phyloP scores from a whole-genome alignment of 2,329 filamentous ascomycete species.

The Cryoendolithus antarcticus region DNA sequence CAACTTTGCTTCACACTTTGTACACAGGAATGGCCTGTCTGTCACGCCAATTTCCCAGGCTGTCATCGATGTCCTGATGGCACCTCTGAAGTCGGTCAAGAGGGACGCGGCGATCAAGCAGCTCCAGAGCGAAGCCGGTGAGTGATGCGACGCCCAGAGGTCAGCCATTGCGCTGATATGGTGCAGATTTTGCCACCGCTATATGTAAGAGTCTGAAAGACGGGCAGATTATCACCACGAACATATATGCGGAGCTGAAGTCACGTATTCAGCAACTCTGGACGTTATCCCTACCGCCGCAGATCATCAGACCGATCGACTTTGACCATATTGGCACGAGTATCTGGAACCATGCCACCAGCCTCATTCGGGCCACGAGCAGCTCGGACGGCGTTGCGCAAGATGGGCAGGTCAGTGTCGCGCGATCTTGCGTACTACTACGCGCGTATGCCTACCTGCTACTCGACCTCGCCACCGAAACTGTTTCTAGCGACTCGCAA shows the following conservation, averaged over 20 bases:
- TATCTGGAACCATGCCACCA: slow-evolving; percentile 57
- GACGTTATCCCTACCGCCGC: slow-evolving; percentile 3
- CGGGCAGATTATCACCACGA: too few species aligned
- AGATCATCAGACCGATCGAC: slow-evolving; percentile 26
- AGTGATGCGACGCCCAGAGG: too few species aligned
- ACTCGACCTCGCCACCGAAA: slow-evolving; percentile 45
- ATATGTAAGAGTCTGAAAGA: too few species aligned
- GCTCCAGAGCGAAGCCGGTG: slow-evolving; percentile 5
- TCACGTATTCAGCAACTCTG: too few species aligned
- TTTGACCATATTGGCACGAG: slow-evolving; percentile 45
- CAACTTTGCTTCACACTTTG: too few species aligned
- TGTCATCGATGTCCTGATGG: slow-evolving; percentile 7
- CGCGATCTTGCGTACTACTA: slow-evolving; percentile 21
- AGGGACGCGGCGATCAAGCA: slow-evolving; percentile 9
- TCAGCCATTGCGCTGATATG: too few species aligned
- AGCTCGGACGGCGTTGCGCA: slow-evolving; percentile 6
- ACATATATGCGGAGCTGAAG: too few species aligned
- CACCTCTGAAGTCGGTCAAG: slow-evolving; percentile 10
- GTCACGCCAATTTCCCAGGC: too few species aligned
- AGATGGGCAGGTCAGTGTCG: background rate
- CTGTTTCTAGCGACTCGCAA: slow-evolving; percentile 2
- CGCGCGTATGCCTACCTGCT: slow-evolving; percentile 54
- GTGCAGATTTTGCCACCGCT: too few species aligned
- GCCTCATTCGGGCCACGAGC: slow-evolving; percentile 22
- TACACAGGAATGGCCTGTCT: too few species aligned